Evolutionary conservation across 345 rosid genomes (phyloP), one percentile per base, ranked within the genome.

Genomic region (Murraya koenigii): DNA sequence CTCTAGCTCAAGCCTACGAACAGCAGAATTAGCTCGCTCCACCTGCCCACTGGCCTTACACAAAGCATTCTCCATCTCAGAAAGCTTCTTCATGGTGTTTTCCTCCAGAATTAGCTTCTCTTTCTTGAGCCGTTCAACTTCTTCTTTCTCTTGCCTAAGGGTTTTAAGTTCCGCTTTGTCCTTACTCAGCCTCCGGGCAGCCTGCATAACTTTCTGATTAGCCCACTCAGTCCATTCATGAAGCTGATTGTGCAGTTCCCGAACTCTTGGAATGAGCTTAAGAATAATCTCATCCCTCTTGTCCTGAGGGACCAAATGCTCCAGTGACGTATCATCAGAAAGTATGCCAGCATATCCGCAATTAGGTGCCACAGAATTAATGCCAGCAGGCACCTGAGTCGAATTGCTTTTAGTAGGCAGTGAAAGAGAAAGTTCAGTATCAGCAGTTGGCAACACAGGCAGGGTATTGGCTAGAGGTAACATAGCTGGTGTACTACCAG

Each of bases 221-320:
- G 96, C 93, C 99, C 99, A 95, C 26, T 95, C 94, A 19, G 93
- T 92, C 98, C 99, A 95, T 79, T 87, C 93, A 78, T 93, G 95
- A 38, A 93, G 84, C 80, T 92, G 97, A 83, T 86, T 91, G 75
- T 89, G 87, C 72, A 89, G 76, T 69, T 88, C 89, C 60, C 39
- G 85, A 77, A 81, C 80, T 77, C 83, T 84, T 1, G 93, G 88
- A 55, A 86, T 84, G 20, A 91, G 87, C 85, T 84, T 87, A 64
- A 88, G 58, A 80, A 91, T 82, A 82, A 81, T 75, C 78, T 87
- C 90, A 70, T 88, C 96, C 80, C 84, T 91, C 82, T 86, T 88
- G 73, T 87, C 90, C 70, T 30, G 83, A 7, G 88, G 82, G 62
- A 79, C 72, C 89, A 89, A 85, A 64, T 85, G 88, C 19, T 81